phyloP scores from a whole-genome alignment of 2,329 filamentous ascomycete genomes.

The Fusarium acutatum region DNA sequence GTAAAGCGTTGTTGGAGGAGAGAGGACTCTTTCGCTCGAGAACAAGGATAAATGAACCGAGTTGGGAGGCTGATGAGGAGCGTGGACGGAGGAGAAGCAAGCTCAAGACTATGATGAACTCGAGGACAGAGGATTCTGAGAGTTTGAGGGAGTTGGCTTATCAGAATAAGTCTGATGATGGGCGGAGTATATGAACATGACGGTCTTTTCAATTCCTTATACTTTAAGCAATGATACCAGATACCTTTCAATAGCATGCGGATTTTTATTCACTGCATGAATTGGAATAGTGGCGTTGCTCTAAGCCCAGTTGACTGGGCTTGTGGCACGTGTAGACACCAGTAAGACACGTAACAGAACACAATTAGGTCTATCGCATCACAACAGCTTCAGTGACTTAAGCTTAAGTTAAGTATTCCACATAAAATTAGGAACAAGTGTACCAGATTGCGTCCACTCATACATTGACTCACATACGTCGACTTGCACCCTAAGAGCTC shows the following conservation, averaged over 20 bases:
- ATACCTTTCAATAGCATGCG: too few species aligned
- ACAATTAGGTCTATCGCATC: rapidly evolving
- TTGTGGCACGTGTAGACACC: rapidly evolving
- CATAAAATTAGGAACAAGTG: neutral
- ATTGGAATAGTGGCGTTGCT: rapidly evolving
- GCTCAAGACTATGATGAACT: neutral
- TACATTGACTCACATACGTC: neutral
- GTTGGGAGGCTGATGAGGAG: neutral
- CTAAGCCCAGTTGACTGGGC: neutral
- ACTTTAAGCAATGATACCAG: neutral
- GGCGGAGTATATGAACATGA: neutral
- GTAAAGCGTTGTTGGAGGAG: neutral
- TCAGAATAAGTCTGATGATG: neutral
- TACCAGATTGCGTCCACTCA: neutral
- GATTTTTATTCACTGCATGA: rapidly evolving
- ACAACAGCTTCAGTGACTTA: rapidly evolving
- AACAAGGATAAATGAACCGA: neutral
- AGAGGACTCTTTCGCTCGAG: neutral
- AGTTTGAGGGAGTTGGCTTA: neutral
- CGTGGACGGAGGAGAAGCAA: neutral
- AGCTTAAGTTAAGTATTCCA: rapidly evolving
- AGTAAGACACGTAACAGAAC: rapidly evolving
- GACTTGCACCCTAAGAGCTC: neutral
- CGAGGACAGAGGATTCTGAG: neutral
- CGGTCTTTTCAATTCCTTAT: rapidly evolving